Conservation (phyloP, 2,329 filamentous ascomycete genomes). For the Xylariaceae sp. region DNA sequence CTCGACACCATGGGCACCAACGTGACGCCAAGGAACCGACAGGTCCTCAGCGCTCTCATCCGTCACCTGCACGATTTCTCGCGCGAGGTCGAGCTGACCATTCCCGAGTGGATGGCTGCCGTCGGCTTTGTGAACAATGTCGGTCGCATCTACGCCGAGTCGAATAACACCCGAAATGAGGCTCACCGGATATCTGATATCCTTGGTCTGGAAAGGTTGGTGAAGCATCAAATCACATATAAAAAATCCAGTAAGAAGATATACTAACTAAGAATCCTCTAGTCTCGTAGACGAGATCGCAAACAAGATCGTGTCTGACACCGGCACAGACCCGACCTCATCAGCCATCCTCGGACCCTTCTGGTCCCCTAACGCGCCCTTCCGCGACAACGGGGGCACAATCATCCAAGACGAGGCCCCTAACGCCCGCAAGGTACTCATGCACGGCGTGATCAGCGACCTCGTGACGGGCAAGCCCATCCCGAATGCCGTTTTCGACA, state of each 20-base stretch:
- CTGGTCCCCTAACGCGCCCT: constrained; percentile 72
- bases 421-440: constrained; percentile 57
- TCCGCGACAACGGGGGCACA: constrained; percentile 61
- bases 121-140: constrained; percentile 73
- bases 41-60: constrained; percentile 62
- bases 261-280: constrained; percentile 7
- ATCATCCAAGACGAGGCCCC: constrained; percentile 62
- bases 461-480: constrained; percentile 50
- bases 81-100: constrained; percentile 71
- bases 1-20: constrained; percentile 70
- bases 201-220: constrained; percentile 67
- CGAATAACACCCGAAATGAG: constrained; percentile 67
- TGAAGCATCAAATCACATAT: too few relatives aligned
- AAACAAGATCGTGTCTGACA: constrained; percentile 59
- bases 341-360: constrained; percentile 74
- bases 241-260: not conserved
- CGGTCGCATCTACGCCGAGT: constrained; percentile 56
- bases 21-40: constrained; percentile 59
- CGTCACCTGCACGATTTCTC: constrained; percentile 74
- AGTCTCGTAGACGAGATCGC: constrained; percentile 65
- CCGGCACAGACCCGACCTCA: constrained; percentile 62
- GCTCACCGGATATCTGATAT: constrained; percentile 69
- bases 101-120: constrained; percentile 72
- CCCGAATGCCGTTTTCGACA: constrained; percentile 65
- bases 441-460: constrained; percentile 63